Percentiles rank a stretch among this genome's conserved stretches.
These are phyloP conservation scores for Cordyceps cicadae DNA, from an alignment of 2,329 filamentous ascomycete genomes.

Conservation along the genomic window DNA sequence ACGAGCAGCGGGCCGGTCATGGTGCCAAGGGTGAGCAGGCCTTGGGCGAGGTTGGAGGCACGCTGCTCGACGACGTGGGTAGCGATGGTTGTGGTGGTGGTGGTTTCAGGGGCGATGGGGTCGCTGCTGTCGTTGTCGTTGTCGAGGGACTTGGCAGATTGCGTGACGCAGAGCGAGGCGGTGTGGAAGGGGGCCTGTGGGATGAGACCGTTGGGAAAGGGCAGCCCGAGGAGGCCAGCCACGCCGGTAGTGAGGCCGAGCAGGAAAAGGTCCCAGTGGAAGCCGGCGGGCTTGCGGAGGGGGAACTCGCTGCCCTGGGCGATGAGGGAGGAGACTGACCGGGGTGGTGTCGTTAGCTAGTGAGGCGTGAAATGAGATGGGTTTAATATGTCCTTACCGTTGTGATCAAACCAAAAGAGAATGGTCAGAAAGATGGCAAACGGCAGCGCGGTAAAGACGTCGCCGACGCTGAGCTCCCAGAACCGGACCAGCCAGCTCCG, in stretches of 20 bases:
- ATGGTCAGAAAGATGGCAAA: conserved; percentile 78
- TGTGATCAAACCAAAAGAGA: conserved; percentile 85
- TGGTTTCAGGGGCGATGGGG: conserved; percentile 31
- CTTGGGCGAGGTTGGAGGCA: conserved; percentile 69
- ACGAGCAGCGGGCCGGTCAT: conserved; percentile 68
- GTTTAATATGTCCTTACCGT: conserved; percentile 43
- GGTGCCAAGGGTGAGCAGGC: conserved; percentile 67
- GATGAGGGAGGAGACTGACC: conserved; percentile 67
- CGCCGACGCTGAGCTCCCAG: conserved; percentile 64
- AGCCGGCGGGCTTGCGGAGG: conserved; percentile 70
- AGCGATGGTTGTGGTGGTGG: conserved; percentile 16
- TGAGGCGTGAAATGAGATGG: not conserved
- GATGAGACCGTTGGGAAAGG: conserved; percentile 76
- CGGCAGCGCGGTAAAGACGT: conserved; percentile 78
- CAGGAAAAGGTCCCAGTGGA: conserved; percentile 80
- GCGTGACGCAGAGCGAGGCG: conserved; percentile 65
- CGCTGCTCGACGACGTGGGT: conserved; percentile 70
- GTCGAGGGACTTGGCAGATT: conserved; percentile 41
- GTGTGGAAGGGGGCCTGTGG: conserved; percentile 81
- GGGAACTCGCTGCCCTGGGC: conserved; percentile 78
- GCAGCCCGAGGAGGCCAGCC: conserved; percentile 66
- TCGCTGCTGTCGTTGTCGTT: conserved; percentile 48
- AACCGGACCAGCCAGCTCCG: conserved; percentile 73
- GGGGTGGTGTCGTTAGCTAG: not conserved
- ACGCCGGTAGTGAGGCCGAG: conserved; percentile 70